Conservation (phyloP, 805 yeast species). For the Ogataea populi-albae region DNA sequence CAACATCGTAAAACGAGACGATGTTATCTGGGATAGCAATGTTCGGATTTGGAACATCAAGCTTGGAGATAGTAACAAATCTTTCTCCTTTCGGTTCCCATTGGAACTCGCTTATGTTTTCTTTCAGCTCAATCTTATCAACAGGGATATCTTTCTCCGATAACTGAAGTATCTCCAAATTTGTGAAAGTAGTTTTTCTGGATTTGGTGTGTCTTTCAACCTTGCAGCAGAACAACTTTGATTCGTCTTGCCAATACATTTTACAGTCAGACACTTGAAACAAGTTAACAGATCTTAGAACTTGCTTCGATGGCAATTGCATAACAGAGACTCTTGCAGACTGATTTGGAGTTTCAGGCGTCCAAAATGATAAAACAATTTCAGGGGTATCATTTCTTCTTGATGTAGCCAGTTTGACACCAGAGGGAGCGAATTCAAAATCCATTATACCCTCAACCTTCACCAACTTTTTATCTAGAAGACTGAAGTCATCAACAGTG, state of each 20-base stretch:
- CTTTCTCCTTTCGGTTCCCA: conserved; percentile 96
- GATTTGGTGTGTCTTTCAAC: conserved; percentile 97
- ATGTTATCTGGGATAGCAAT: conserved; percentile 62
- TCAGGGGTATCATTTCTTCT: conserved; percentile 50
- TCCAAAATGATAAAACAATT: conserved; percentile 87
- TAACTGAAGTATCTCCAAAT: conserved; percentile 86
- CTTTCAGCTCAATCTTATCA: conserved; percentile 90
- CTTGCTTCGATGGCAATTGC: conserved; percentile 79
- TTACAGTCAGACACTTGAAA: conserved; percentile 92
- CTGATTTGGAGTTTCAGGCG: conserved; percentile 87
- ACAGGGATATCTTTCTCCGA: conserved; percentile 90
- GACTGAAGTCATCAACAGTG: conserved; percentile 62
- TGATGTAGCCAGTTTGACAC: conserved; percentile 61
- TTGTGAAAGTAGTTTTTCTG: conserved; percentile 85
- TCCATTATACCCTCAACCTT: conserved; percentile 83
- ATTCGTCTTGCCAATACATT: conserved; percentile 91
- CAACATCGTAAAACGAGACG: conserved; percentile 80
- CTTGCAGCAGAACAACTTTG: conserved; percentile 82
- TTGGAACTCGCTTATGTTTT: conserved; percentile 79
- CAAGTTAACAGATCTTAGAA: conserved; percentile 86
- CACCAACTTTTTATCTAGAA: conserved; percentile 81
- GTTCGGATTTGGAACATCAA: conserved; percentile 50
- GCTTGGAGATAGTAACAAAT: conserved; percentile 72
- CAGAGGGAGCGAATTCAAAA: conserved; percentile 93
- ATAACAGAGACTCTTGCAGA: conserved; percentile 91